A percentile compares a stretch with the other conserved stretches of the same genome.
phyloP scores from a whole-genome alignment of 257 asterid genomes.

The Thymus quinquecostatus region DNA sequence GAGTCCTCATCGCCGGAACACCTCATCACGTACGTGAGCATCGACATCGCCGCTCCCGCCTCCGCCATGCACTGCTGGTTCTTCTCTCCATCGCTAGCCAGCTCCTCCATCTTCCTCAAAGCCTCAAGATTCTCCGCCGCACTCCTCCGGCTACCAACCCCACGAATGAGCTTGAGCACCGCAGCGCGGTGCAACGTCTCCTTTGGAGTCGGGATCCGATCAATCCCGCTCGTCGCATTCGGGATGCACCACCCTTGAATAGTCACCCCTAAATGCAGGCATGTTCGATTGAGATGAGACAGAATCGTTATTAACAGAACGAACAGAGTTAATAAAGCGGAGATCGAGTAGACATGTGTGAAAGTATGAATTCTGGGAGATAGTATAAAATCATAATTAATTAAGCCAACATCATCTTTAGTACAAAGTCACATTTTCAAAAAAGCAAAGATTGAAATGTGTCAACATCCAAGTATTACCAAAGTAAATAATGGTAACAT shows the following conservation, averaged over 20 bases:
- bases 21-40: conserved; percentile 46
- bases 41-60: conserved; percentile 53
- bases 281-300: too few species aligned
- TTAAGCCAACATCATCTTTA: conserved; percentile 14
- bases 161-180: conserved; percentile 56
- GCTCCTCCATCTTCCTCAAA: conserved; percentile 51
- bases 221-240: conserved; percentile 63
- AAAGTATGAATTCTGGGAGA: conserved; percentile 11
- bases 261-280: conserved; percentile 41
- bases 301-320: too few species aligned
- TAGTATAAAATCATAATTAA: conserved; percentile 19
- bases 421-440: conserved; percentile 15
- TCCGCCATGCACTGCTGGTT: conserved; percentile 64
- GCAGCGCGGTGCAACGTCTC: conserved; percentile 48
- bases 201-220: conserved; percentile 80
- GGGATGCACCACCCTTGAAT: conserved; percentile 84
- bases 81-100: conserved; percentile 51
- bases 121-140: conserved; percentile 22
- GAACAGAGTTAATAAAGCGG: neutral
- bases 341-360: conserved; percentile 14
- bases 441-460: conserved; percentile 22
- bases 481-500: conserved; percentile 32
- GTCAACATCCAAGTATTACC: conserved; percentile 39
- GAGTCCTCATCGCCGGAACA: conserved; percentile 38
- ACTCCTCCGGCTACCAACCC: conserved; percentile 27